Percentiles rank a stretch among this genome's conserved stretches.
Evolutionary conservation across 2,329 filamentous ascomycete genomes (phyloP).

Genomic region (Fusarium continuum): DNA sequence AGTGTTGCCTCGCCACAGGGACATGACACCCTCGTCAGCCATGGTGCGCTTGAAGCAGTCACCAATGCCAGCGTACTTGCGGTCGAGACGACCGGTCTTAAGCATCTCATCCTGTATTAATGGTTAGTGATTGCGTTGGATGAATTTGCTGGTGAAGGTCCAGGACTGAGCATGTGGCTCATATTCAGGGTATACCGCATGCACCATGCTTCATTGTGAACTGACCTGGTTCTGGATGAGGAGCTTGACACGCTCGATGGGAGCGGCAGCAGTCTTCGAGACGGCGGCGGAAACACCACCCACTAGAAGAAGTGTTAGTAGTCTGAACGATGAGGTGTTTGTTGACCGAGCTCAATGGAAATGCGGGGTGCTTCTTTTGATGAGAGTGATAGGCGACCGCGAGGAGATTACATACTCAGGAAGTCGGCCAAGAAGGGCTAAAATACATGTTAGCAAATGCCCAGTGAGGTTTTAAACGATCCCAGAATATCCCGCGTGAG

Average conservation of each 20-base stretch:
- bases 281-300: constrained; percentile 99
- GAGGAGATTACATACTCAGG: constrained; percentile 80
- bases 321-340: constrained; percentile 7
- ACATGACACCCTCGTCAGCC: constrained; percentile 89
- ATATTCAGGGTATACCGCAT: not conserved
- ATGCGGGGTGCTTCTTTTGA: not conserved
- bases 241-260: constrained; percentile 99
- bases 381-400: constrained; percentile 21
- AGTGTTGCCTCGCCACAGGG: constrained; percentile 99
- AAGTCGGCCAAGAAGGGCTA: constrained; percentile 98
- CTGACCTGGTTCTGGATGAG: constrained; percentile 99
- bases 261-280: constrained; percentile 99
- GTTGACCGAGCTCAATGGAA: constrained; percentile 9
- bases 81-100: constrained; percentile 97
- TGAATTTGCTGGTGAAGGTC: not conserved
- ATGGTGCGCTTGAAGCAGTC: constrained; percentile 97
- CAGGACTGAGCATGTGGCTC: not conserved
- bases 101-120: constrained; percentile 95
- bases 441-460: constrained; percentile 38
- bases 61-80: constrained; percentile 90
- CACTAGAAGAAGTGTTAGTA: constrained; percentile 67
- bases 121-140: constrained; percentile 45
- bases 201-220: constrained; percentile 33
- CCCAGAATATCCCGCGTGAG: not conserved
- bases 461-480: not conserved